Evolutionary conservation across 148 eudicot genomes (phyloP).

Genomic region (Pouteria glomerata): DNA sequence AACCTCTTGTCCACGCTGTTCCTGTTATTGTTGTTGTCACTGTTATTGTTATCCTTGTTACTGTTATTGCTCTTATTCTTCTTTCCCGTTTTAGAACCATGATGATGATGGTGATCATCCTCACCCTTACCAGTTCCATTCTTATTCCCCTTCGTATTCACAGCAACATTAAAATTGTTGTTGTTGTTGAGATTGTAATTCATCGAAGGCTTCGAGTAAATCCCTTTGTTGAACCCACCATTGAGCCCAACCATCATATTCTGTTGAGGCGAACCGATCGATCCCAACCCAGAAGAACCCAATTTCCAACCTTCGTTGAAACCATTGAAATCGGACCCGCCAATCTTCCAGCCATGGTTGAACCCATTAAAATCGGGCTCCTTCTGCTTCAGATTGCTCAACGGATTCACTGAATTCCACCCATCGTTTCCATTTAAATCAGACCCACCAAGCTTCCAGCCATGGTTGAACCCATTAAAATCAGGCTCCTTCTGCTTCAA

Average conservation of each 20-base stretch:
- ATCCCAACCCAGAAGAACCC: constrained; percentile 36
- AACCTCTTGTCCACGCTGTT: constrained; percentile 84
- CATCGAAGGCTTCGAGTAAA: constrained; percentile 48
- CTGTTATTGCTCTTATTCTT: constrained; percentile 56
- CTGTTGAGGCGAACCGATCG: constrained; percentile 13
- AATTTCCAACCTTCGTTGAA: constrained; percentile 21
- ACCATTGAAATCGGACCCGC: constrained; percentile 16
- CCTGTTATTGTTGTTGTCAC: constrained; percentile 19
- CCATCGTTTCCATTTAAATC: background rate
- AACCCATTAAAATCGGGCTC: constrained; percentile 18
- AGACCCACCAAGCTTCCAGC: constrained; percentile 16
- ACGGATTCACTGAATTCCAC: background rate
- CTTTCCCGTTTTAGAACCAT: constrained; percentile 42
- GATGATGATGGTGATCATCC: constrained; percentile 16
- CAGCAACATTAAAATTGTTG: constrained; percentile 24
- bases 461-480: constrained; percentile 19
- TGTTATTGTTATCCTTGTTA: constrained; percentile 26
- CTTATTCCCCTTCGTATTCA: constrained; percentile 31
- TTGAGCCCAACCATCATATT: constrained; percentile 30
- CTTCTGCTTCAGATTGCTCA: background rate
- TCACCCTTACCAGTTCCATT: constrained; percentile 26
- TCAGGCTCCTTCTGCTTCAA: constrained; percentile 7
- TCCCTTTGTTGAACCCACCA: constrained; percentile 84
- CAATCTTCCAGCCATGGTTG: constrained; percentile 15
- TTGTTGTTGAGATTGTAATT: constrained; percentile 27